Conservation (phyloP, 177 flowering plant species). For the Vitis hybrid region DNA sequence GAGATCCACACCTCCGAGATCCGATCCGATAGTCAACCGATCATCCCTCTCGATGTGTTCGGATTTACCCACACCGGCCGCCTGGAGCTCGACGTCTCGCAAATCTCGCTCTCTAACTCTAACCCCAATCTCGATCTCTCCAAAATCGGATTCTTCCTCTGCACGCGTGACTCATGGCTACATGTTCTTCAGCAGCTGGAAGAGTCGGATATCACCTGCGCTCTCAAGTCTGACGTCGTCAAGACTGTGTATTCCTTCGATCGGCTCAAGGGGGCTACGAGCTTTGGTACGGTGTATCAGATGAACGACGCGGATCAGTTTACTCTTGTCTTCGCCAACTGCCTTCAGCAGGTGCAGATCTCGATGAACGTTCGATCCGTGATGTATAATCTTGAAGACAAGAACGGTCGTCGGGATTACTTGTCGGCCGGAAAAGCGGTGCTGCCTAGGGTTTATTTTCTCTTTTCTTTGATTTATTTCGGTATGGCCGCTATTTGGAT, state of each 20-base stretch:
- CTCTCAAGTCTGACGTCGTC: constrained; percentile 37
- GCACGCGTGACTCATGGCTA: constrained; percentile 53
- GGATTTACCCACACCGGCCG: constrained; percentile 62
- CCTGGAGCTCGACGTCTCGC: constrained; percentile 51
- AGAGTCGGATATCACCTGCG: constrained; percentile 42
- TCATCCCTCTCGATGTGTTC: constrained; percentile 65
- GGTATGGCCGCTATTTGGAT: constrained; percentile 55
- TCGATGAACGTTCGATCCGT: constrained; percentile 49
- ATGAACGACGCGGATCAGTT: constrained; percentile 56
- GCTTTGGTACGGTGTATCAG: constrained; percentile 5
- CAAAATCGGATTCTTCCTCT: constrained; percentile 62
- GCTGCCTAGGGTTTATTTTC: constrained; percentile 67
- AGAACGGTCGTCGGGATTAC: constrained; percentile 43
- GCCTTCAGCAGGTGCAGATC: constrained; percentile 38
- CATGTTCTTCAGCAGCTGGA: constrained; percentile 53
- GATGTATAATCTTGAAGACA: constrained; percentile 61
- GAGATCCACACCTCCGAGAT: constrained; percentile 48
- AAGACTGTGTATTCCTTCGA: constrained; percentile 38
- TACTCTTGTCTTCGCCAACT: constrained; percentile 81
- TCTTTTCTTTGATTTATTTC: constrained; percentile 50
- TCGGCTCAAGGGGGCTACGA: constrained; percentile 8
- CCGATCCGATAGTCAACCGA: constrained; percentile 45
- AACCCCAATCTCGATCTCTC: constrained; percentile 33
- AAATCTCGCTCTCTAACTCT: constrained; percentile 31
- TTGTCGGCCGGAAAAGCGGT: constrained; percentile 70